Evolutionary conservation across 2,329 filamentous ascomycete genomes (phyloP), one percentile per base, ranked within the genome.

Genomic region (Pseudomassariella vexata): DNA sequence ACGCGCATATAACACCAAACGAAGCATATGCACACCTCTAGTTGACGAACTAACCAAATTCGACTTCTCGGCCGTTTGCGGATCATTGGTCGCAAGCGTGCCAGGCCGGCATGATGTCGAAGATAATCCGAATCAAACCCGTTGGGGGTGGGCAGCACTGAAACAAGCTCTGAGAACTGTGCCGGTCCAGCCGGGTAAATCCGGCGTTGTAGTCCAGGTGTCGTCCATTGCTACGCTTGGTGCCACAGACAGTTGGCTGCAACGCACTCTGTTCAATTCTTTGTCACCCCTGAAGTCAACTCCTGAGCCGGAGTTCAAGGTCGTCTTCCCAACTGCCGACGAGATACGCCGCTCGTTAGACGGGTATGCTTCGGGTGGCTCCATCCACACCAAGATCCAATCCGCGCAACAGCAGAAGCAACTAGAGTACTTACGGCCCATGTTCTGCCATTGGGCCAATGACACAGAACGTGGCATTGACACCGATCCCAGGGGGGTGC

Each of bases 151-250:
- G 85, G 63, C 73, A 3, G 82, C 73, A 2, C 49, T 94, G 9
- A 70, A 69, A 41, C 68, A 76, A 28, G 66, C 73, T 1, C 60
- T 94, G 7, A 57, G 60, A 11, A 55, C 55, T 3, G 62, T 87
- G 3, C 69, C 75, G 2, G 56, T 68, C 3, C 46, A 59, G 12
- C 36, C 48, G 19, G 57, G 56, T 6, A 36, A 54, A 17, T 50
- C 68, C 1, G 65, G 74, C 17, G 59, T 85, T 18, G 70, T 77
- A 2, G 55, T 71, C 4, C 77, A 92, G 56, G 63, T 90, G 24
- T 94, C 87, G 0, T 94, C 86, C 1, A 83, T 94, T 28, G 87
- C 87, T 3, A 87, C 85, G 0, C 65, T 94, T 0, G 85, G 84
- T 0, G 63, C 68, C 17, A 80, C 68, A 7, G 73, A 86, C 31